Percentiles rank a stretch among this genome's conserved stretches.
phyloP scores from a whole-genome alignment of 306 rosid species.

The Rosa persica region DNA sequence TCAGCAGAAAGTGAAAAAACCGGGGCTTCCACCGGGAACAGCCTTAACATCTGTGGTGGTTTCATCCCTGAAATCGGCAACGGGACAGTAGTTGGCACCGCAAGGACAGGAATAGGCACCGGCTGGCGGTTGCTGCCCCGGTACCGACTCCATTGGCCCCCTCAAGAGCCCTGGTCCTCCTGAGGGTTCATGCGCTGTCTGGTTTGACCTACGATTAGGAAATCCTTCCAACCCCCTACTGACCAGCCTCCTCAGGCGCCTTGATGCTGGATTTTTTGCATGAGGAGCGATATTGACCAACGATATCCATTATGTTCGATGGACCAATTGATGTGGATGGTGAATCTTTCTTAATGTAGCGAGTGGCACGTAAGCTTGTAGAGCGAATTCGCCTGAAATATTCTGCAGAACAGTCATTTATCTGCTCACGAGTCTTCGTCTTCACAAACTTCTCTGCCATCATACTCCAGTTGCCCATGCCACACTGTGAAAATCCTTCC shows the following conservation, averaged over 20 bases:
- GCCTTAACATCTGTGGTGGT: not conserved
- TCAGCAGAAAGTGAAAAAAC: not conserved
- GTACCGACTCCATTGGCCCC: not conserved
- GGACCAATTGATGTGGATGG: not conserved
- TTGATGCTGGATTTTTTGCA: not conserved
- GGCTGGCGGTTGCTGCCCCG: not conserved
- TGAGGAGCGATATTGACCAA: not conserved
- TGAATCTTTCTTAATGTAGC: not conserved
- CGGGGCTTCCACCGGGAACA: slow-evolving; percentile 1
- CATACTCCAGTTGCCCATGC: not conserved
- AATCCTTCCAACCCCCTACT: not conserved
- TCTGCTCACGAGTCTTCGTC: not conserved
- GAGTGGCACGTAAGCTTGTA: not conserved
- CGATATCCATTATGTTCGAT: not conserved
- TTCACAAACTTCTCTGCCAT: not conserved
- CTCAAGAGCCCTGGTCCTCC: not conserved
- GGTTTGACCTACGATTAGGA: not conserved
- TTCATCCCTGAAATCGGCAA: not conserved
- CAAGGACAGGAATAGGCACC: not conserved
- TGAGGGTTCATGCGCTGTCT: not conserved
- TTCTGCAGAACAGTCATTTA: not conserved
- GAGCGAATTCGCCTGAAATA: not conserved
- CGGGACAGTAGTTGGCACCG: not conserved
- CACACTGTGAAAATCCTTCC: not conserved
- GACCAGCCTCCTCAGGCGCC: not conserved